Evolutionary conservation across 495 filamentous ascomycete genomes (phyloP), one percentile per base, ranked within the genome.

Genomic region (Aspergillus panamensis): DNA sequence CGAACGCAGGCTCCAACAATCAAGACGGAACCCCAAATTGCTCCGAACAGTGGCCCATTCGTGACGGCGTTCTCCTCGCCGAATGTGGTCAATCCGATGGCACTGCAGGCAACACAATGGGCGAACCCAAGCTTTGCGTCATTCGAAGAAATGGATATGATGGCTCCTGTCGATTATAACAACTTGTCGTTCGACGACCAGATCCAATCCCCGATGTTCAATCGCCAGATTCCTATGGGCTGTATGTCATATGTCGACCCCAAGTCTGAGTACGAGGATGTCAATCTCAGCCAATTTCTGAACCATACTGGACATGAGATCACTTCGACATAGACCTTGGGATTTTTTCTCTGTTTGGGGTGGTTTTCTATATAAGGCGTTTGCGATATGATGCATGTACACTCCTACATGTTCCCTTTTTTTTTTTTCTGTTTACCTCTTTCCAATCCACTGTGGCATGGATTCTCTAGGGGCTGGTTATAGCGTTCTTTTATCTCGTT

Each of bases 301-400:
- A 77, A 77, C 58, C 68, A 73, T 6, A 77, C 73, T 53, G 65
- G 73, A 8, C 69, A 69, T 43, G 76, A 78, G 59, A 76, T 78
- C 30, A 70, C 76, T 12, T 76, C 74, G 42, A 70, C 73, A 13
- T 76, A 62, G 10, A 16, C 25, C 29, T 29, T 10, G 17, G 5
- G 19, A 40, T 29, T 52, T 37, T 40, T 10, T 58, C 56, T 55
- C 49, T 39, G 54, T 51, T 48, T 47, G 48, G 49, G 39, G 30
- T 51, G 30, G 14, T 48, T 55, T 47, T 54, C 59, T 55, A 33
- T 66, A 65, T 39, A 69, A 62, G 64, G 33, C 17, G 40, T 30
- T 31, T 70, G 69, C 66, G 70, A 73, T 63, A 62, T 70, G 69
- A 69, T 63, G 65, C 70, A 72, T 73, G 69, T 75, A 71, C 65